Percentiles rank a stretch among this genome's conserved stretches.
phyloP scores from a whole-genome alignment of 371 early-diverging fungal genomes.

The Mortierella sp. region DNA sequence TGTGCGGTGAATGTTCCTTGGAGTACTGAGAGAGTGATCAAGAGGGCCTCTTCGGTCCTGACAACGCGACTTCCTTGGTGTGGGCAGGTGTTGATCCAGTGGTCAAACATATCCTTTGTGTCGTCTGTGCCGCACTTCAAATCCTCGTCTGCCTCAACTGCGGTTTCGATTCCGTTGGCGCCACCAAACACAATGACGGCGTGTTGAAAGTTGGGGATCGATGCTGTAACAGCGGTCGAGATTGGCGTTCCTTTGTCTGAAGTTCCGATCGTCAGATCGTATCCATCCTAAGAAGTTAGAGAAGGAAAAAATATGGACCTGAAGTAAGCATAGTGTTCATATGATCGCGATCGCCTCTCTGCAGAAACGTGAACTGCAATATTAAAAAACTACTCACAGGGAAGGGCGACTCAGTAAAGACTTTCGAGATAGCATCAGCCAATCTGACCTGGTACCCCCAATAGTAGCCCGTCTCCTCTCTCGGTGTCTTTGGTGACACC shows the following conservation, averaged over 20 bases:
- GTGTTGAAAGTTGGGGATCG: constrained; percentile 62
- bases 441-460: constrained; percentile 84
- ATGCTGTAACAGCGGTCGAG: constrained; percentile 52
- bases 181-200: constrained; percentile 81
- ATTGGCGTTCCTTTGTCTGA: constrained; percentile 72
- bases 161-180: constrained; percentile 75
- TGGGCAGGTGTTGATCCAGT: constrained; percentile 73
- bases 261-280: constrained; percentile 79
- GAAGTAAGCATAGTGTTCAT: not conserved
- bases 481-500: constrained; percentile 74
- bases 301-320: not conserved
- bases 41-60: constrained; percentile 72
- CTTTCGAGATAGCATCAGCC: constrained; percentile 72
- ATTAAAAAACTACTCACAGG: constrained; percentile 54
- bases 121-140: constrained; percentile 73
- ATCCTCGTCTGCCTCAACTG: constrained; percentile 79
- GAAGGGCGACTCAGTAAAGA: constrained; percentile 74
- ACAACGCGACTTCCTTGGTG: constrained; percentile 75
- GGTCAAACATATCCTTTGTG: constrained; percentile 72
- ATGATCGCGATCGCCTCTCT: no score
- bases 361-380: not conserved
- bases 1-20: constrained; percentile 37
- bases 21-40: constrained; percentile 45
- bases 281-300: constrained; percentile 63
- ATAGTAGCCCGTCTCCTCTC: constrained; percentile 75